Evolutionary conservation across 2,329 filamentous ascomycete species (phyloP).

Genomic region (Penicillium digitatum): DNA sequence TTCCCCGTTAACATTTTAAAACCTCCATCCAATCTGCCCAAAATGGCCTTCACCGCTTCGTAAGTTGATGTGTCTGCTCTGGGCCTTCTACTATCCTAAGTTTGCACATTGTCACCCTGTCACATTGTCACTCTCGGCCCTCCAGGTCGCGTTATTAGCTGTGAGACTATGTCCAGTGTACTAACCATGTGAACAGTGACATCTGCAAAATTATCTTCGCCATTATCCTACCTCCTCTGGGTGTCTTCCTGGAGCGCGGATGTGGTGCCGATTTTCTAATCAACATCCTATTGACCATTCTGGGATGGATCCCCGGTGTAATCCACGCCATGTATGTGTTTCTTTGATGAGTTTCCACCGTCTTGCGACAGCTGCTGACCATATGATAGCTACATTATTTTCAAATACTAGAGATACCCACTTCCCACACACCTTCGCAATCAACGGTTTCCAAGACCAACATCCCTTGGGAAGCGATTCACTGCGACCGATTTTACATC

Average conservation of each 20-base stretch:
- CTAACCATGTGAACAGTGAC: constrained; percentile 49
- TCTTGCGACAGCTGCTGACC: constrained; percentile 13
- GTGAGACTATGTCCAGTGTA: neutral
- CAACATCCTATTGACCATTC: constrained; percentile 83
- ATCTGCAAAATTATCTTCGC: constrained; percentile 83
- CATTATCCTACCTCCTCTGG: constrained; percentile 81
- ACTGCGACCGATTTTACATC: neutral
- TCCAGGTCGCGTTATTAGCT: neutral
- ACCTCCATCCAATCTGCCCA: constrained; percentile 26
- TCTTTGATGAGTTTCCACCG: neutral
- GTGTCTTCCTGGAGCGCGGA: constrained; percentile 91
- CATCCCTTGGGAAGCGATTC: neutral
- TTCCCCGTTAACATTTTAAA: constrained; percentile 1
- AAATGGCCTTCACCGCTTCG: constrained; percentile 51
- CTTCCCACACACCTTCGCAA: neutral
- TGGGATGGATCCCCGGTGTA: constrained; percentile 76
- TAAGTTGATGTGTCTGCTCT: constrained; percentile 32
- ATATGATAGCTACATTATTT: constrained; percentile 67
- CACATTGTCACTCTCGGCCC: neutral
- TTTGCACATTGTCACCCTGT: neutral
- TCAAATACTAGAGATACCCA: constrained; percentile 66
- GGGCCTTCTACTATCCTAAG: neutral
- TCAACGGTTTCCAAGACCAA: neutral
- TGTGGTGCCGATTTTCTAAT: constrained; percentile 84
- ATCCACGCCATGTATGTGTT: constrained; percentile 77